These are phyloP conservation scores for Gossypium davidsonii DNA, from an alignment of 441 rosid genomes.

Conservation along the genomic window DNA sequence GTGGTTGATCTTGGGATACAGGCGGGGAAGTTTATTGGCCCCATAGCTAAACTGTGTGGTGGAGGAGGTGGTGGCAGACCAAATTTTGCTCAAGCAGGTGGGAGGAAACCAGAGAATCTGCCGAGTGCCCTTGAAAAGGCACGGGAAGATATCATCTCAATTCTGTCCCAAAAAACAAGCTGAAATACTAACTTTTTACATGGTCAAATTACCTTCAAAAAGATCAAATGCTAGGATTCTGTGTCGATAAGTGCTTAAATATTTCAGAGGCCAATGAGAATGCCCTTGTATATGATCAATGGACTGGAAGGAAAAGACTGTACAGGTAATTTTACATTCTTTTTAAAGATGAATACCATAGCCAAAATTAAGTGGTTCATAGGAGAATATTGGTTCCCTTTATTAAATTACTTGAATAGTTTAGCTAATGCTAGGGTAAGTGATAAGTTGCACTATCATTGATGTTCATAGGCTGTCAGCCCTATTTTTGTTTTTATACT, in stretches of 20 bases:
- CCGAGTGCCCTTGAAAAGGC: slow-evolving; percentile 67
- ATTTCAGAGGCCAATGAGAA: background rate
- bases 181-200: slow-evolving; percentile 9
- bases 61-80: slow-evolving; percentile 96
- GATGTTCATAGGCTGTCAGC: background rate
- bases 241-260: slow-evolving; percentile 3
- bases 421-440: background rate
- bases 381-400: background rate
- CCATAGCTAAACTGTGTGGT: slow-evolving; percentile 76
- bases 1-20: slow-evolving; percentile 65
- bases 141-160: slow-evolving; percentile 43
- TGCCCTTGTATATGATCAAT: background rate
- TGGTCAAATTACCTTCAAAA: background rate
- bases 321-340: background rate
- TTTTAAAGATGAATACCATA: background rate
- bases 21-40: slow-evolving; percentile 81
- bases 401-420: no score
- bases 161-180: slow-evolving; percentile 49
- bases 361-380: background rate
- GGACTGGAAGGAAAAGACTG: background rate
- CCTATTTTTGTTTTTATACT: background rate
- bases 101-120: slow-evolving; percentile 73
- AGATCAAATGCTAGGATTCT: background rate
- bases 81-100: slow-evolving; percentile 91
- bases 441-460: background rate